Conservation (phyloP, 2,329 filamentous ascomycete species). For the Stachybotrys chartarum region DNA sequence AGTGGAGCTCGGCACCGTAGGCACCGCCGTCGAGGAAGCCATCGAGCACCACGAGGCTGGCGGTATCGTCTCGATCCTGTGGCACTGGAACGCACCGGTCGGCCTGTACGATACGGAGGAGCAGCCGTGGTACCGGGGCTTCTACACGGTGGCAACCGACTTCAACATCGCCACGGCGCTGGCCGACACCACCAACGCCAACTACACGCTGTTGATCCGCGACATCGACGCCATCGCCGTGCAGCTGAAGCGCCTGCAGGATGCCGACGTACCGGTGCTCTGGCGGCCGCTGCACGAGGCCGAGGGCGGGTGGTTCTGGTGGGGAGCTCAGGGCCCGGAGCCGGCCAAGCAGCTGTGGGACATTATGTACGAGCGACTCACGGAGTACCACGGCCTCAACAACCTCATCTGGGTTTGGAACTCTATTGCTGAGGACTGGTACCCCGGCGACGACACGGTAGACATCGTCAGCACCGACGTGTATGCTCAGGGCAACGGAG, state of each 20-base stretch:
- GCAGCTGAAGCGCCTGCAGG: constrained; percentile 34
- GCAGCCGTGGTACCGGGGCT: constrained; percentile 39
- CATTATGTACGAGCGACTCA: constrained; percentile 36
- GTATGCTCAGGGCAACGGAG: constrained; percentile 36
- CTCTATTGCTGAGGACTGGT: constrained; percentile 35
- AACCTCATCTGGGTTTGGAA: constrained; percentile 47
- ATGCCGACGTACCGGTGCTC: constrained; percentile 36
- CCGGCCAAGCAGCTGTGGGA: constrained; percentile 34
- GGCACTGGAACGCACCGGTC: constrained; percentile 41
- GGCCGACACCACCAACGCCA: constrained; percentile 30
- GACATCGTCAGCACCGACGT: constrained; percentile 39
- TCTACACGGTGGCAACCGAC: constrained; percentile 42
- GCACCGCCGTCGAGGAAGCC: constrained; percentile 37
- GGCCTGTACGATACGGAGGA: constrained; percentile 38
- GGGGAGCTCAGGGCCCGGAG: constrained; percentile 40
- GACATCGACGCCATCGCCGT: constrained; percentile 41
- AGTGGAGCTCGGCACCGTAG: constrained; percentile 30
- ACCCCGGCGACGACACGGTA: constrained; percentile 36
- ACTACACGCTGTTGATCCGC: constrained; percentile 38
- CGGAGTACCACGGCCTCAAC: constrained; percentile 33
- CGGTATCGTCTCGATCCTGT: constrained; percentile 38
- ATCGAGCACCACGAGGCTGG: constrained; percentile 32
- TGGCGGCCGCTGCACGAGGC: constrained; percentile 43
- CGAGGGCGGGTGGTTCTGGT: constrained; percentile 46
- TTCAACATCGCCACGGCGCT: constrained; percentile 38